Evolutionary conservation across 768 basidiomycete genomes (phyloP).

Genomic region (Hypsizygus marmoreus): DNA sequence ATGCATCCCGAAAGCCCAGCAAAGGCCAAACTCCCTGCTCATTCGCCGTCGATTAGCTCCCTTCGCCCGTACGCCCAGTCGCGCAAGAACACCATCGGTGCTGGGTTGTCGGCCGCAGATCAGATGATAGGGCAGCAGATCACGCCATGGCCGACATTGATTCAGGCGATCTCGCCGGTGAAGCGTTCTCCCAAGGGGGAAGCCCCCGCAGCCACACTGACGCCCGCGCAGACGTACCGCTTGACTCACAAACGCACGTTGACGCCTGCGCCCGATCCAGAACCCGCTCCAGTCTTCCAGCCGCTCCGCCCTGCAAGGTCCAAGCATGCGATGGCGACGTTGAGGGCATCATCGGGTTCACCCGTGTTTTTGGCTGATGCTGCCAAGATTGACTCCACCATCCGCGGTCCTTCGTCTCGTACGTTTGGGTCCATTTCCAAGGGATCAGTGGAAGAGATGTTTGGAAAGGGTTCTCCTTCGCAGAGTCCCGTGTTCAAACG

Average conservation of each 20-base stretch:
- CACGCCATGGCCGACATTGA: constrained; percentile 58
- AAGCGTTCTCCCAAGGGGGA: constrained; percentile 26
- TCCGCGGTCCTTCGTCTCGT: constrained; percentile 39
- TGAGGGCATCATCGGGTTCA: constrained; percentile 23
- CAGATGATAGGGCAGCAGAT: constrained; percentile 55
- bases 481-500: constrained; percentile 40
- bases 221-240: constrained; percentile 25
- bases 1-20: constrained; percentile 5
- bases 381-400: constrained; percentile 12
- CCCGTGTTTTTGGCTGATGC: constrained; percentile 26
- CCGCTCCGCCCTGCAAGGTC: constrained; percentile 53
- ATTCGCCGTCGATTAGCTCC: constrained; percentile 44
- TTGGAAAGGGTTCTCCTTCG: constrained; percentile 14
- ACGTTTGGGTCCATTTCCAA: constrained; percentile 35
- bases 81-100: constrained; percentile 14
- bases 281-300: constrained; percentile 60
- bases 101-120: neutral
- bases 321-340: constrained; percentile 19
- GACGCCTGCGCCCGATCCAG: constrained; percentile 60
- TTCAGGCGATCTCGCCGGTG: constrained; percentile 28
- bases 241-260: constrained; percentile 53
- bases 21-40: constrained; percentile 24
- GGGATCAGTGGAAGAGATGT: constrained; percentile 14
- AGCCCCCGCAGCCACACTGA: constrained; percentile 12
- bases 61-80: constrained; percentile 50